Percentiles rank a stretch among this genome's conserved stretches.
These are phyloP conservation scores for Phytophthora pinifolia DNA, from an alignment of 352 stramenopile genomes.

Conservation along the genomic window DNA sequence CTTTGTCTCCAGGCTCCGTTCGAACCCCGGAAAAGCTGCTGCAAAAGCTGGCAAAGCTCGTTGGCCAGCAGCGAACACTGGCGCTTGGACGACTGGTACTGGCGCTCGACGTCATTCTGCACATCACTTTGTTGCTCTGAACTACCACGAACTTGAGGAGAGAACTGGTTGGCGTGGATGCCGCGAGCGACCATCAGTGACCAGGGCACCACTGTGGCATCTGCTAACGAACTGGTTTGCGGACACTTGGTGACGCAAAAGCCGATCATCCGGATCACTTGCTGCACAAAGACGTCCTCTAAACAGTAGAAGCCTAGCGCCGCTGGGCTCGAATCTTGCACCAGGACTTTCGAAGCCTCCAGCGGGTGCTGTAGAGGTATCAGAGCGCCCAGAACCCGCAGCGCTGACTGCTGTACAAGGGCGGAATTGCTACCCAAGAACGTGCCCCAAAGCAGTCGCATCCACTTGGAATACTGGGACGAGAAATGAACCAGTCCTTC, in stretches of 20 bases:
- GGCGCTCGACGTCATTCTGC: slow-evolving; percentile 21
- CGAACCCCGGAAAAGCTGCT: slow-evolving; percentile 12
- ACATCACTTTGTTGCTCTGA: slow-evolving; percentile 11
- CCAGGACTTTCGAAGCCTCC: slow-evolving; percentile 19
- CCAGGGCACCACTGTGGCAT: slow-evolving; percentile 22
- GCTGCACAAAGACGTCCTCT: slow-evolving; percentile 42
- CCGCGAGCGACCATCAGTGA: slow-evolving; percentile 30
- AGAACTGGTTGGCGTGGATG: slow-evolving; percentile 38
- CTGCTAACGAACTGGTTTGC: not conserved
- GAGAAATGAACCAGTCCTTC: slow-evolving; percentile 48
- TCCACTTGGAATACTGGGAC: slow-evolving; percentile 42
- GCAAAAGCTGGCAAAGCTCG: slow-evolving; percentile 31
- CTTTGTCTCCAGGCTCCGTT: slow-evolving; percentile 22
- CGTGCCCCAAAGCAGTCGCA: slow-evolving; percentile 49
- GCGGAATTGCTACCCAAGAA: slow-evolving; percentile 48
- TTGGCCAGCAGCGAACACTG: slow-evolving; percentile 33
- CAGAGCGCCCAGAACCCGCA: slow-evolving; percentile 56
- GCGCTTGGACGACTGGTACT: slow-evolving; percentile 26
- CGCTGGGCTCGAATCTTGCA: slow-evolving; percentile 2
- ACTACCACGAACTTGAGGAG: slow-evolving; percentile 8
- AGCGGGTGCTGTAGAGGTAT: slow-evolving; percentile 39
- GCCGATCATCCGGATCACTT: slow-evolving; percentile 49
- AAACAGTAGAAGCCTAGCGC: slow-evolving; percentile 27
- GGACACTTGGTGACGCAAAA: slow-evolving; percentile 38
- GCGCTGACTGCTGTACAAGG: slow-evolving; percentile 60